These are phyloP conservation scores for Mortierella sp. DNA, from an alignment of 371 early-diverging fungal species.

Conservation along the genomic window DNA sequence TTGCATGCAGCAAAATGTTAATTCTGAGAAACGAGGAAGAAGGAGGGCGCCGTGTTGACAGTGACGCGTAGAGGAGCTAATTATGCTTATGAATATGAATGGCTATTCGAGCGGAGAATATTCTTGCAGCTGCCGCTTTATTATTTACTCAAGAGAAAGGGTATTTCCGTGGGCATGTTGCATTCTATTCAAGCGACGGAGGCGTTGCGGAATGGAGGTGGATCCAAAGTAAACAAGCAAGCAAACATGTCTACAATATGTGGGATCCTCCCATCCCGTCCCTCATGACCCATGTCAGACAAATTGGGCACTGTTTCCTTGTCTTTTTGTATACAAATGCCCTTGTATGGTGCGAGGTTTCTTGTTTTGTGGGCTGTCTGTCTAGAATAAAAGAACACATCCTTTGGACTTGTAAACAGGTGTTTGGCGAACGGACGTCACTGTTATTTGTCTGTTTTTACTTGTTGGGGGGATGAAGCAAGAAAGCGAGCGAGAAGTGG, in stretches of 20 bases:
- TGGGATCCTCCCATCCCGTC: not conserved
- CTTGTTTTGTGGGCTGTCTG: not conserved
- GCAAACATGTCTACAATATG: not conserved
- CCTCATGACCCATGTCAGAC: not conserved
- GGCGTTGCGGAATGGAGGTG: not conserved
- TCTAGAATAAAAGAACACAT: not conserved
- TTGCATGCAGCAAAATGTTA: not conserved
- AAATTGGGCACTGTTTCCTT: slow-evolving; percentile 5
- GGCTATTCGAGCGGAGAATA: not conserved
- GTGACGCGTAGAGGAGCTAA: not conserved
- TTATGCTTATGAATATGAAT: not conserved
- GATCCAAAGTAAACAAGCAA: not conserved
- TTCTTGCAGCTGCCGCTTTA: not conserved
- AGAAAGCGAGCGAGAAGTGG: too few relatives aligned
- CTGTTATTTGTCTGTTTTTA: not conserved
- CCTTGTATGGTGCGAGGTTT: not conserved
- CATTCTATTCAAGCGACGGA: not conserved
- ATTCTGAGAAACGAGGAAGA: not conserved
- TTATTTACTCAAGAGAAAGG: not conserved
- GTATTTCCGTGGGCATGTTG: not conserved
- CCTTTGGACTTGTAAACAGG: not conserved
- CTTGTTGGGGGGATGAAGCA: not conserved
- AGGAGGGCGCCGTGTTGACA: too few relatives aligned
- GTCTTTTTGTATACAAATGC: not conserved
- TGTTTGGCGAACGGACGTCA: slow-evolving; percentile 1